Percentiles rank a stretch among this genome's conserved stretches.
Evolutionary conservation across 345 rosid species (phyloP).

Genomic region (Bruguiera gymnorhiza): DNA sequence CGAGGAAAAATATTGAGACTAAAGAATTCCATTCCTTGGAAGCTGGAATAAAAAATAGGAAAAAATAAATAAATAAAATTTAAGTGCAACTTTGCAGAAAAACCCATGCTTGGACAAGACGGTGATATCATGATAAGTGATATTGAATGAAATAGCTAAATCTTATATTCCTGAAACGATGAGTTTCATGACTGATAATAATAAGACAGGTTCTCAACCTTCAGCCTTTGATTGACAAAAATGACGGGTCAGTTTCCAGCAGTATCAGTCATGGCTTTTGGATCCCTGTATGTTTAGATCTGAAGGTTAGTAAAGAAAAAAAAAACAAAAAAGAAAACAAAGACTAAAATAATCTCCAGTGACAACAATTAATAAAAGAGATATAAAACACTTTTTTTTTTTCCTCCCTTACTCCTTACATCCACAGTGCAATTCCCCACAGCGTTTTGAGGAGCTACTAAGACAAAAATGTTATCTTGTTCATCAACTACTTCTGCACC

Average conservation of each 20-base stretch:
- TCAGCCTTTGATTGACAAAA: conserved; percentile 77
- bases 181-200: no score
- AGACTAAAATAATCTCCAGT: neutral
- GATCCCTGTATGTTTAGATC: conserved; percentile 47
- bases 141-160: no score
- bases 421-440: conserved; percentile 88
- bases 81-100: no score
- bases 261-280: conserved; percentile 83
- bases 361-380: neutral
- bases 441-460: conserved; percentile 93
- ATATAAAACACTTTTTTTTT: neutral
- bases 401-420: conserved; percentile 37
- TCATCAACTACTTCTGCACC: conserved; percentile 82
- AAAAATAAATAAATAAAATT: neutral
- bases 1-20: no score
- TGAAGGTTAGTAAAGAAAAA: conserved; percentile 9
- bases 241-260: conserved; percentile 82
- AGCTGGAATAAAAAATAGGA: neutral
- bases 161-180: neutral
- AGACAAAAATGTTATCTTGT: conserved; percentile 79
- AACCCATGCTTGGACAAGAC: no score
- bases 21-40: neutral
- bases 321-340: neutral
- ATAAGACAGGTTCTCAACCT: conserved; percentile 37
- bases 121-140: no score